These are phyloP conservation scores for Calophaca sinica DNA, from an alignment of 306 rosid genomes.

Conservation along the genomic window DNA sequence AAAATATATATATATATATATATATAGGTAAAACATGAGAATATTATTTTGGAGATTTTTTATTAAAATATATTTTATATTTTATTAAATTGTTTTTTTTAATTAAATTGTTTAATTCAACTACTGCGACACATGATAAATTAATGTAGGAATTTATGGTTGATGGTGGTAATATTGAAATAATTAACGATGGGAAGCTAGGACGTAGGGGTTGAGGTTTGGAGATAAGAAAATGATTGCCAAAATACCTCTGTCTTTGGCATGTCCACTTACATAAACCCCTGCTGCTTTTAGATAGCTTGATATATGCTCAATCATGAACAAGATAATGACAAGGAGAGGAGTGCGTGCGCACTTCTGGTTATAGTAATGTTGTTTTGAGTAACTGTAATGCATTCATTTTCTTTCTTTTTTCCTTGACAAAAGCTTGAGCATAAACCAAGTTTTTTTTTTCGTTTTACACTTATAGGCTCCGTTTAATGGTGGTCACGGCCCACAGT, in stretches of 20 bases:
- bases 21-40: too few relatives aligned
- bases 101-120: too few relatives aligned
- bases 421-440: not conserved
- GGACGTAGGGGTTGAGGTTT: slow-evolving; percentile 2
- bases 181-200: slow-evolving; percentile 31
- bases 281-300: not conserved
- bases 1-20: too few relatives aligned
- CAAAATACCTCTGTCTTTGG: not conserved
- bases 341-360: slow-evolving; percentile 14
- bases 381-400: not conserved
- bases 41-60: too few relatives aligned
- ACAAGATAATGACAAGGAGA: not conserved
- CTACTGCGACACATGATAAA: too few relatives aligned
- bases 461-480: too few relatives aligned
- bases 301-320: slow-evolving; percentile 24
- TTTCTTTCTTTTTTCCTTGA: not conserved
- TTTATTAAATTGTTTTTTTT: too few relatives aligned
- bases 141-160: too few relatives aligned
- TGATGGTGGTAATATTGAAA: not conserved
- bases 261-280: not conserved
- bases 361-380: not conserved
- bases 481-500: too few relatives aligned
- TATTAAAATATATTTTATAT: too few relatives aligned
- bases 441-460: not conserved
- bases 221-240: slow-evolving; percentile 17